These are phyloP conservation scores for Suhomyces sp. DNA, from an alignment of 805 yeast species.

Conservation along the genomic window DNA sequence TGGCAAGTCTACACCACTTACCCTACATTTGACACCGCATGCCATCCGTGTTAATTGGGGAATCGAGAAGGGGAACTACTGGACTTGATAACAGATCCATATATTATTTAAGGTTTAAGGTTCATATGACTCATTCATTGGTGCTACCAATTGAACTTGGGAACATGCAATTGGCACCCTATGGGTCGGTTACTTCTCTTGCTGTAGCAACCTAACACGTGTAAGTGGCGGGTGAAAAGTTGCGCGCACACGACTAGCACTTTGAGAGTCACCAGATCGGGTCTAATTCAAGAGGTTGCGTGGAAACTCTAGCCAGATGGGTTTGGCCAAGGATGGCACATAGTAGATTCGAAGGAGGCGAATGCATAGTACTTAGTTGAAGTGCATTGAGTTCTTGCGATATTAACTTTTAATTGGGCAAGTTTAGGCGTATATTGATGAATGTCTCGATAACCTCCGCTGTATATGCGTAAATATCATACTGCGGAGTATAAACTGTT, in stretches of 20 bases:
- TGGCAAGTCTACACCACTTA: background rate
- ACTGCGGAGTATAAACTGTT: background rate
- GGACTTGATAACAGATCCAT: background rate
- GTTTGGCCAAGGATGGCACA: too few species aligned
- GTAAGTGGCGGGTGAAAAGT: conserved; percentile 1
- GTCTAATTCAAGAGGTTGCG: too few species aligned
- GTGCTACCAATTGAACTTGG: background rate
- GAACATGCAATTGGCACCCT: too few species aligned
- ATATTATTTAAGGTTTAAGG: background rate
- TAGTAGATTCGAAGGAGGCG: background rate
- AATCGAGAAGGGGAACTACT: background rate
- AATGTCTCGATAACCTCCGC: too few species aligned
- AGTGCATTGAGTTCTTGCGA: background rate
- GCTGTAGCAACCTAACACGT: conserved; percentile 5
- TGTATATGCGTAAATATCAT: background rate
- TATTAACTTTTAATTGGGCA: background rate
- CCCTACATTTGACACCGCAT: background rate
- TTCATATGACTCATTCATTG: background rate
- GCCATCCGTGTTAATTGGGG: background rate
- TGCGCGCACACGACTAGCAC: background rate
- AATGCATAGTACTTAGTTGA: background rate
- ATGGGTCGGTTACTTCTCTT: too few species aligned
- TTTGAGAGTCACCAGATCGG: background rate
- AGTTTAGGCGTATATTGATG: too few species aligned
- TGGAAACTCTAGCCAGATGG: too few species aligned